These are phyloP conservation scores for Allium sativum DNA, from an alignment of 106 monocot species.

Conservation along the genomic window DNA sequence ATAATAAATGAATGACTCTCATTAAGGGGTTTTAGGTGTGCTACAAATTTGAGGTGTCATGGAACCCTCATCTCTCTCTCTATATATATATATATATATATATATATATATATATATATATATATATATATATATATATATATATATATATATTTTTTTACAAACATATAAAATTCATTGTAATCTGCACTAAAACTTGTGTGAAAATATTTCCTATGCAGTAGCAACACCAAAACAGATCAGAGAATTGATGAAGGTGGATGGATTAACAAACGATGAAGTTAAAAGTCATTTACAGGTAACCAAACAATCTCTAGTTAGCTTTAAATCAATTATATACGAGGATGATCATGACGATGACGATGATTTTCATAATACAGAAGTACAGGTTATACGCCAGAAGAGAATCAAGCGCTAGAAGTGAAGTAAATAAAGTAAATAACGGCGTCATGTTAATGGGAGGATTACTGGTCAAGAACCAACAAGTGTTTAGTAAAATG, in stretches of 20 bases:
- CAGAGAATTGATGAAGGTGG: constrained; percentile 95
- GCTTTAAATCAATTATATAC: no score
- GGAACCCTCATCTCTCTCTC: no score
- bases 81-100: no score
- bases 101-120: no score
- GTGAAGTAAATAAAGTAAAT: constrained; percentile 3
- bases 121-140: neutral
- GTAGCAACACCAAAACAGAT: constrained; percentile 96
- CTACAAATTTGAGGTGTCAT: no score
- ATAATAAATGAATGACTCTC: no score
- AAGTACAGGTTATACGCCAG: constrained; percentile 81
- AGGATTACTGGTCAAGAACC: constrained; percentile 27
- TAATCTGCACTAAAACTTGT: neutral
- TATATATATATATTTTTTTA: neutral
- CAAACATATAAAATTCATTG: no score
- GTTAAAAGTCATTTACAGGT: constrained; percentile 98
- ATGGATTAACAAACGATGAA: constrained; percentile 95
- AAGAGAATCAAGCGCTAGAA: constrained; percentile 29
- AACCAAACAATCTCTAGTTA: neutral
- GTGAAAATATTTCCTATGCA: constrained; percentile 18
- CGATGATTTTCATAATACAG: constrained; percentile 23
- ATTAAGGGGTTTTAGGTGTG: no score
- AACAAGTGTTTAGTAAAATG: constrained; percentile 19
- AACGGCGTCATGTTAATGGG: constrained; percentile 16
- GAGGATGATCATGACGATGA: neutral